Evolutionary conservation across 2,329 filamentous ascomycete species (phyloP).

Genomic region (Hymenoscyphus fructigenus): DNA sequence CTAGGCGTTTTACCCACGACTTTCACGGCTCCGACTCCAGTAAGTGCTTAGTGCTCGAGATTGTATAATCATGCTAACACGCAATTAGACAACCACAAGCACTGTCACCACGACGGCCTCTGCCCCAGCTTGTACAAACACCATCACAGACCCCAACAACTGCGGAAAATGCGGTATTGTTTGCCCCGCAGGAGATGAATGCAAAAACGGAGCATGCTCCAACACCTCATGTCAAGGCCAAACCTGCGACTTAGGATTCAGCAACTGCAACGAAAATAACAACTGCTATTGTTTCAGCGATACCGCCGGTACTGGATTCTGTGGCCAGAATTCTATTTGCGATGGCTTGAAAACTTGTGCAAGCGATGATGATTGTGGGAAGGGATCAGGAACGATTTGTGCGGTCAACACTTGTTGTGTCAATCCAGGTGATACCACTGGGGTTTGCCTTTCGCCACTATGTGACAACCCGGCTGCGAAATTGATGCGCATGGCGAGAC

Average conservation of each 20-base stretch:
- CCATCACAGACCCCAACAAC: constrained; percentile 21
- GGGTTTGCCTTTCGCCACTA: constrained; percentile 22
- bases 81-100: constrained; percentile 18
- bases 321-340: constrained; percentile 27
- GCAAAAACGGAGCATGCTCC: constrained; percentile 19
- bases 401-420: constrained; percentile 26
- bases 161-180: constrained; percentile 24
- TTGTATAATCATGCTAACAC: not conserved
- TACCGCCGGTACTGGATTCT: constrained; percentile 20
- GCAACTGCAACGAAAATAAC: constrained; percentile 16
- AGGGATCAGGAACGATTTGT: constrained; percentile 21
- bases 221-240: constrained; percentile 4
- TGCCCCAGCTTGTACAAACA: constrained; percentile 19
- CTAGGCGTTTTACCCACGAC: constrained; percentile 22
- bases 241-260: constrained; percentile 21
- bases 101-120: constrained; percentile 19
- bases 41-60: constrained; percentile 12
- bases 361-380: constrained; percentile 22
- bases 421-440: not conserved
- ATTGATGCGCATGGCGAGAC: constrained; percentile 16
- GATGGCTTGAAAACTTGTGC: constrained; percentile 19
- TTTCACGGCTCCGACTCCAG: constrained; percentile 18
- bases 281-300: constrained; percentile 28
- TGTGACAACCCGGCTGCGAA: constrained; percentile 23
- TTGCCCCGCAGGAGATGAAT: constrained; percentile 15